These are phyloP conservation scores for Naganishia onofrii DNA, from an alignment of 768 basidiomycete species.

Conservation along the genomic window DNA sequence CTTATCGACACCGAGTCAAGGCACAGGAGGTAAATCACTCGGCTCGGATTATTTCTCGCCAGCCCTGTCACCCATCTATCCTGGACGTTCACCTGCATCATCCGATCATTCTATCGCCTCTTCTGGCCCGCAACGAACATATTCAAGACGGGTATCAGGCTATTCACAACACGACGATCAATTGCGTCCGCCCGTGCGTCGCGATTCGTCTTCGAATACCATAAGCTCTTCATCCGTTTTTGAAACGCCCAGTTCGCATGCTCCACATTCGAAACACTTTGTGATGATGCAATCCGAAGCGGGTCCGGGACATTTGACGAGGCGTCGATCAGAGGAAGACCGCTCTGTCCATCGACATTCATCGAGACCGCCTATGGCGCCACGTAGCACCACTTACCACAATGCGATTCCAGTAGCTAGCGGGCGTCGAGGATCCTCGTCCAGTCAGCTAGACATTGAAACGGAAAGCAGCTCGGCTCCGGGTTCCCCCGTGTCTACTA, in stretches of 20 bases:
- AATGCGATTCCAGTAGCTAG: slow-evolving; percentile 29
- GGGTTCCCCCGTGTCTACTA: slow-evolving; percentile 50
- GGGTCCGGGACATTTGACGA: slow-evolving; percentile 31
- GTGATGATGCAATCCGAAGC: slow-evolving; percentile 16
- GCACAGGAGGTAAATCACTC: slow-evolving; percentile 1
- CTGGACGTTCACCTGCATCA: slow-evolving; percentile 16
- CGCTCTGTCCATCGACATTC: slow-evolving; percentile 6
- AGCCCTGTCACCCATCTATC: slow-evolving; percentile 13
- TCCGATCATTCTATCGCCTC: slow-evolving; percentile 12
- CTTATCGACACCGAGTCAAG: slow-evolving; percentile 25
- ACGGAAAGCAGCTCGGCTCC: slow-evolving; percentile 39
- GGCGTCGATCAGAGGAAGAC: slow-evolving; percentile 51
- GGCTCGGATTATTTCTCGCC: slow-evolving; percentile 34
- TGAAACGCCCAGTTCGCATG: slow-evolving; percentile 16
- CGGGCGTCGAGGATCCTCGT: slow-evolving; percentile 12
- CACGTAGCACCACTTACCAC: slow-evolving; percentile 57
- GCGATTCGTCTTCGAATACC: slow-evolving; percentile 20
- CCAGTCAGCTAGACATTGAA: slow-evolving; percentile 28
- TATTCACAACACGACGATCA: not conserved
- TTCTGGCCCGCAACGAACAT: slow-evolving; percentile 9
- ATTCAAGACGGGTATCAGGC: slow-evolving; percentile 11
- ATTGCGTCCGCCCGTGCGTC: slow-evolving; percentile 1
- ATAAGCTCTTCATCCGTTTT: slow-evolving; percentile 18
- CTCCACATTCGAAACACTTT: slow-evolving; percentile 23
- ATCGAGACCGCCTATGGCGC: slow-evolving; percentile 58